Evolutionary conservation across 805 yeast genomes (phyloP).

Genomic region (Zygosaccharomyces gambellarensis): DNA sequence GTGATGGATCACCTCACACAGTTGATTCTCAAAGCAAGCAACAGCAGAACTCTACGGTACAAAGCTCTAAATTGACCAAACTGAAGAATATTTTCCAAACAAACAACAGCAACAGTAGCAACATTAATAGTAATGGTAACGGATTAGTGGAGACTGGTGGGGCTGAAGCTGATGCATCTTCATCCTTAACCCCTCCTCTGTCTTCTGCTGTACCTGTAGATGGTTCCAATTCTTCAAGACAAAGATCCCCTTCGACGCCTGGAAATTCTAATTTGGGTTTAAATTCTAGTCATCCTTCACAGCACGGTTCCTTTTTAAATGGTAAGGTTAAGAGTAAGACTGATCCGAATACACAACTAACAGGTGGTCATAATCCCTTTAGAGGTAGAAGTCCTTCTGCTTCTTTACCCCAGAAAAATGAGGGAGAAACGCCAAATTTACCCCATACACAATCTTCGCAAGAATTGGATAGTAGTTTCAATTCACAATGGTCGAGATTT

Average conservation of each 20-base stretch:
- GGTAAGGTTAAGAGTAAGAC: conserved; percentile 7
- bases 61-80: conserved; percentile 20
- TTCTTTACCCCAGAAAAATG: not conserved
- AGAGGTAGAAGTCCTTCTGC: conserved; percentile 4
- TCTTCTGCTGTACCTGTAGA: conserved; percentile 3
- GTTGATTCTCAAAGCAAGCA: conserved; percentile 3
- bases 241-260: conserved; percentile 23
- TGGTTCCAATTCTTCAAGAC: conserved; percentile 11
- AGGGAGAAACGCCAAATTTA: conserved; percentile 38
- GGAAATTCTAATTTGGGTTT: conserved; percentile 10
- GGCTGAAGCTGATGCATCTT: not conserved
- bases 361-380: conserved; percentile 16
- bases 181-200: not conserved
- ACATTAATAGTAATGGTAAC: conserved; percentile 5
- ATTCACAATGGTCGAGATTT: conserved; percentile 8
- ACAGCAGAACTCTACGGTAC: not conserved
- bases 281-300: not conserved
- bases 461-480: conserved; percentile 14
- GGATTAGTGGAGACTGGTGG: not conserved
- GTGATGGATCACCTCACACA: not conserved
- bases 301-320: not conserved
- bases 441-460: conserved; percentile 40
- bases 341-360: conserved; percentile 8
- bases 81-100: conserved; percentile 22
- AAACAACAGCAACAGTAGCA: conserved; percentile 1